A percentile compares a stretch with the other conserved stretches of the same genome.
phyloP scores from a whole-genome alignment of 1,284 basidiomycete genomes.

The Trichosporon inkin region DNA sequence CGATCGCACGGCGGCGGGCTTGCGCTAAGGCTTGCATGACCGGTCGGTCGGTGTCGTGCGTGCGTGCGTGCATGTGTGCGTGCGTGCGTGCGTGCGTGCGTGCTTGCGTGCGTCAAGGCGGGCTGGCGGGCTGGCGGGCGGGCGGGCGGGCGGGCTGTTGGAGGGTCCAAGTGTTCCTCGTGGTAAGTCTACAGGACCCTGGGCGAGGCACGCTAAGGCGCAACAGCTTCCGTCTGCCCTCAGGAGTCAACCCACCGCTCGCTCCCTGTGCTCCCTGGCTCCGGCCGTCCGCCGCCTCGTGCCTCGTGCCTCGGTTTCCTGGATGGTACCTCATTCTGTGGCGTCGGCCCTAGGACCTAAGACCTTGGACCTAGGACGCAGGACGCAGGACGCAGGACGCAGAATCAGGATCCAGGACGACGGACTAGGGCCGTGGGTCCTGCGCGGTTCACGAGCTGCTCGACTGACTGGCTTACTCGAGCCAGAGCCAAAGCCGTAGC shows the following conservation, averaged over 20 bases:
- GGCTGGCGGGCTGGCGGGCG: background rate
- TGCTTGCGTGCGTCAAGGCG: no score
- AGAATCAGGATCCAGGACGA: no score
- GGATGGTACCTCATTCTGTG: conserved; percentile 3
- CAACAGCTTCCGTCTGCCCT: conserved; percentile 1
- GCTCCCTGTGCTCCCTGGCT: no score
- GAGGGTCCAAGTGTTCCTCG: background rate
- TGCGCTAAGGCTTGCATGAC: no score
- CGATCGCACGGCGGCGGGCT: no score
- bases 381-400: background rate
- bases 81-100: no score
- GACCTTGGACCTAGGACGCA: background rate
- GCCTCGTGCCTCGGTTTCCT: background rate
- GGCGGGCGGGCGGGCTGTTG: background rate
- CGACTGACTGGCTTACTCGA: background rate
- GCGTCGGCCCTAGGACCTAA: background rate
- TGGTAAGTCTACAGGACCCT: conserved; percentile 3
- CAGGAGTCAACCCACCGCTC: no score
- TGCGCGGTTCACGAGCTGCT: background rate
- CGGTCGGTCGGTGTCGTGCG: no score
- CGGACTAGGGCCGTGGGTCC: no score
- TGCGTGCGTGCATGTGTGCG: no score
- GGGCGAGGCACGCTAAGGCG: conserved; percentile 1
- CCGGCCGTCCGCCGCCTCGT: conserved; percentile 2
- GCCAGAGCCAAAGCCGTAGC: conserved; percentile 3